These are phyloP conservation scores for Fusarium sp. DNA, from an alignment of 2,329 filamentous ascomycete species.

Conservation along the genomic window DNA sequence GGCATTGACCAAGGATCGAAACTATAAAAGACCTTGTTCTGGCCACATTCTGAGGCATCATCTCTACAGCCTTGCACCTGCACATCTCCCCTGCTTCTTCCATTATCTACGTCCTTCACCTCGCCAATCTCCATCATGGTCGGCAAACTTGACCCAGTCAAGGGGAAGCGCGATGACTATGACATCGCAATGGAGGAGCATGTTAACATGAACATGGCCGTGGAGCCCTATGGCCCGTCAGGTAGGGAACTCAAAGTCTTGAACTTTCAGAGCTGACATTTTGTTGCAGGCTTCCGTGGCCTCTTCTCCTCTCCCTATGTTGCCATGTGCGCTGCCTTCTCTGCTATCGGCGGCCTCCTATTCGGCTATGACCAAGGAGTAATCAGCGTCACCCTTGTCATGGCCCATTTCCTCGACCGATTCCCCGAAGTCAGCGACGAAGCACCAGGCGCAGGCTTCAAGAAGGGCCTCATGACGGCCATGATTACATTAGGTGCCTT, in stretches of 20 bases:
- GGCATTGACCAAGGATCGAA: neutral
- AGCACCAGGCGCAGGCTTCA: slow-evolving; percentile 53
- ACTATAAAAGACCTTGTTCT: slow-evolving; percentile 7
- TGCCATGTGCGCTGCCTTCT: slow-evolving; percentile 48
- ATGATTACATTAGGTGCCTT: slow-evolving; percentile 61
- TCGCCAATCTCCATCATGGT: neutral
- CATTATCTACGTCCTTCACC: neutral
- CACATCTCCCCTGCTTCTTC: neutral
- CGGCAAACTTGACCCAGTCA: neutral
- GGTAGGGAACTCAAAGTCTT: neutral
- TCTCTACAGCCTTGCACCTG: neutral
- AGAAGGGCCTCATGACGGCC: slow-evolving; percentile 60
- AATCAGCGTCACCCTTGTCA: slow-evolving; percentile 53
- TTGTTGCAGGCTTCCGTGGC: slow-evolving; percentile 45
- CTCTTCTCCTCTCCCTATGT: slow-evolving; percentile 50
- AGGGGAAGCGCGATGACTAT: slow-evolving; percentile 13
- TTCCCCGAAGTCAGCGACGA: slow-evolving; percentile 49
- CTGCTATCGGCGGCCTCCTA: slow-evolving; percentile 54
- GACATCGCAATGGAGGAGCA: slow-evolving; percentile 3
- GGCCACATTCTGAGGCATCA: neutral
- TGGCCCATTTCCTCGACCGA: slow-evolving; percentile 49
- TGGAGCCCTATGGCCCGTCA: slow-evolving; percentile 17
- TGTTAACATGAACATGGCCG: neutral
- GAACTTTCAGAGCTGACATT: neutral
- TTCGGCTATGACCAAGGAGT: slow-evolving; percentile 57